phyloP scores from a whole-genome alignment of 2,329 filamentous ascomycete genomes.

The Xylariomycetidae sp. region DNA sequence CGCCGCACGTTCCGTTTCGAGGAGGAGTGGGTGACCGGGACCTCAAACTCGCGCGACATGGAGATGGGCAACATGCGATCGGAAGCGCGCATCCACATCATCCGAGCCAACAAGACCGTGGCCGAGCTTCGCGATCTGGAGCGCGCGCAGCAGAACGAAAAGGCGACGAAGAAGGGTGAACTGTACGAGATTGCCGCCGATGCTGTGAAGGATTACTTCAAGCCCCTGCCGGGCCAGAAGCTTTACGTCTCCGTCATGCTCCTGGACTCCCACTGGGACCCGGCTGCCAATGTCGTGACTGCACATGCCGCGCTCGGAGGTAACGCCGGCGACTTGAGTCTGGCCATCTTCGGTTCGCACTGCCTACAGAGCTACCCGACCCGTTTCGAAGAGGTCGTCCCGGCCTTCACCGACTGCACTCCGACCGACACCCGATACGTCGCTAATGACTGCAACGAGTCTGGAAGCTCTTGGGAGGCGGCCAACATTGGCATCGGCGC shows the following conservation, averaged over 20 bases:
- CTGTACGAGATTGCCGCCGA: conserved; percentile 73
- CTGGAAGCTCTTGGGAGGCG: conserved; percentile 91
- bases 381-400: conserved; percentile 81
- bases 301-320: conserved; percentile 84
- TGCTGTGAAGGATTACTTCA: conserved; percentile 73
- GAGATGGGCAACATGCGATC: conserved; percentile 71
- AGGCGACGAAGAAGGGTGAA: conserved; percentile 63
- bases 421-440: conserved; percentile 75
- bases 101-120: conserved; percentile 77
- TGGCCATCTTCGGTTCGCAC: conserved; percentile 91
- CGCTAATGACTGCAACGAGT: conserved; percentile 80
- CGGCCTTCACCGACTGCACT: conserved; percentile 86
- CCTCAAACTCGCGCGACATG: conserved; percentile 68
- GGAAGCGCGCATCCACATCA: conserved; percentile 83
- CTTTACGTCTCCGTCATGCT: conserved; percentile 84
- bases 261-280: conserved; percentile 86
- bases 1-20: conserved; percentile 85
- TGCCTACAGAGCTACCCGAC: conserved; percentile 86
- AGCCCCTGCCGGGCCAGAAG: conserved; percentile 67
- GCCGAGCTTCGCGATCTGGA: conserved; percentile 76
- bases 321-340: conserved; percentile 62
- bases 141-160: conserved; percentile 68
- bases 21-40: conserved; percentile 87
- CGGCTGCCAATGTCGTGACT: conserved; percentile 58
- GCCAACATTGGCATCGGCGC: conserved; percentile 90